A percentile compares a stretch with the other conserved stretches of the same genome.
Conservation (phyloP, 495 filamentous ascomycete species). For the Friedmanniomyces simplex region DNA sequence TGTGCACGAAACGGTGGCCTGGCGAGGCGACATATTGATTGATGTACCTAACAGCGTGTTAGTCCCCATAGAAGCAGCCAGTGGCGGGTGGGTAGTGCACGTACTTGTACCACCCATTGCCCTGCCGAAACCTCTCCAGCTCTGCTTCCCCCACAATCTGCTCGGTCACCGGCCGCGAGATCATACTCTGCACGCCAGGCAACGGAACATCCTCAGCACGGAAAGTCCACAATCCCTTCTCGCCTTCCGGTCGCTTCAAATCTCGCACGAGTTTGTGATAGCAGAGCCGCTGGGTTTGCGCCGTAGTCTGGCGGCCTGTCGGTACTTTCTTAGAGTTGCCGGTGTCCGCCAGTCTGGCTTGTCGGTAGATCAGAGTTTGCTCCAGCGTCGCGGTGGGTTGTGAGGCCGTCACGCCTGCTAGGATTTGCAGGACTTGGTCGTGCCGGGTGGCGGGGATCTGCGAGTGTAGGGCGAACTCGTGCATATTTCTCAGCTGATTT, state of each 20-base stretch:
- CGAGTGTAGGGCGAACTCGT: conserved; percentile 45
- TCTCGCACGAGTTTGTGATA: conserved; percentile 12
- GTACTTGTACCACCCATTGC: conserved; percentile 7
- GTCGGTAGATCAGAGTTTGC: conserved; percentile 58
- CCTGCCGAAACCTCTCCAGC: conserved; percentile 7
- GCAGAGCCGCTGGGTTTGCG: neutral
- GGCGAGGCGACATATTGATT: conserved; percentile 1
- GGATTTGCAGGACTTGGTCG: conserved; percentile 53
- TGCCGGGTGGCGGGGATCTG: conserved; percentile 38
- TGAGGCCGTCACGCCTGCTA: conserved; percentile 58
- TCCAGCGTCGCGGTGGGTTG: conserved; percentile 49
- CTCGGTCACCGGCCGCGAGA: conserved; percentile 2
- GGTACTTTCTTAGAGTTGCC: conserved; percentile 25
- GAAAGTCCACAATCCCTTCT: neutral
- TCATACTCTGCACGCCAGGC: conserved; percentile 25
- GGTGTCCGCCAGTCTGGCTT: conserved; percentile 28
- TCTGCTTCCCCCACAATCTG: neutral
- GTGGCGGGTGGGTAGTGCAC: neutral
- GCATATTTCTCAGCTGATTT: conserved; percentile 26
- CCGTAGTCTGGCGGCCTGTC: conserved; percentile 18
- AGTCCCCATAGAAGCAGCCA: neutral
- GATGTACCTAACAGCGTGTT: neutral
- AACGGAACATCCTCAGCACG: conserved; percentile 35
- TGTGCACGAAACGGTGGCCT: conserved; percentile 35
- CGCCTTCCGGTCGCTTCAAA: neutral